Conservation (phyloP, 208 protist species). For the Kentomonas sorsogonicus region DNA sequence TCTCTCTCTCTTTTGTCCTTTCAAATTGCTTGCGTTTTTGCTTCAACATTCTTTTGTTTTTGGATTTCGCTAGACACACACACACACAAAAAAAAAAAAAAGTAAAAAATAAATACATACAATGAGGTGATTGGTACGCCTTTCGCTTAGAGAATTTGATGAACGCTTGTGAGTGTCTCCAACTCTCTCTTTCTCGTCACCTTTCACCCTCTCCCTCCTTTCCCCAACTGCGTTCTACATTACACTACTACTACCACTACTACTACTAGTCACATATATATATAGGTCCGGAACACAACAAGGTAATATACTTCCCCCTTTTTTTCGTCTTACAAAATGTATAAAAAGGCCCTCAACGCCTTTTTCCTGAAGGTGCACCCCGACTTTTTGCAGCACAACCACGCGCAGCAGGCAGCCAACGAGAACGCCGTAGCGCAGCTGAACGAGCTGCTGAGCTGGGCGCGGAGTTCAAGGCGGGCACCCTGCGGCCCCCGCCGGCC, state of each 20-base stretch:
- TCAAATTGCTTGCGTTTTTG: too few species aligned
- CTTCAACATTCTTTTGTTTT: conserved; percentile 1
- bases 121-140: too few species aligned
- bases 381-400: conserved; percentile 87
- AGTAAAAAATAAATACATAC: too few species aligned
- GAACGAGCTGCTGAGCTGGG: conserved; percentile 89
- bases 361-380: conserved; percentile 92
- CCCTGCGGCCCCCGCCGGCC: conserved; percentile 61
- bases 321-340: conserved; percentile 38
- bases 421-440: conserved; percentile 86
- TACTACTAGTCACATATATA: conserved; percentile 1
- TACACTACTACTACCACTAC: background rate
- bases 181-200: conserved; percentile 8
- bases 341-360: conserved; percentile 88
- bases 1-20: too few species aligned
- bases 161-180: conserved; percentile 6
- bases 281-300: background rate
- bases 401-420: conserved; percentile 65
- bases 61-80: background rate
- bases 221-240: background rate
- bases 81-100: background rate
- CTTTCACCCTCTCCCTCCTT: background rate
- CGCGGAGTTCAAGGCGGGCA: conserved; percentile 77
- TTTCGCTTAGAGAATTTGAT: background rate
- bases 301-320: background rate